These are phyloP conservation scores for Auricularia heimuer DNA, from an alignment of 768 basidiomycete genomes.

Conservation along the genomic window DNA sequence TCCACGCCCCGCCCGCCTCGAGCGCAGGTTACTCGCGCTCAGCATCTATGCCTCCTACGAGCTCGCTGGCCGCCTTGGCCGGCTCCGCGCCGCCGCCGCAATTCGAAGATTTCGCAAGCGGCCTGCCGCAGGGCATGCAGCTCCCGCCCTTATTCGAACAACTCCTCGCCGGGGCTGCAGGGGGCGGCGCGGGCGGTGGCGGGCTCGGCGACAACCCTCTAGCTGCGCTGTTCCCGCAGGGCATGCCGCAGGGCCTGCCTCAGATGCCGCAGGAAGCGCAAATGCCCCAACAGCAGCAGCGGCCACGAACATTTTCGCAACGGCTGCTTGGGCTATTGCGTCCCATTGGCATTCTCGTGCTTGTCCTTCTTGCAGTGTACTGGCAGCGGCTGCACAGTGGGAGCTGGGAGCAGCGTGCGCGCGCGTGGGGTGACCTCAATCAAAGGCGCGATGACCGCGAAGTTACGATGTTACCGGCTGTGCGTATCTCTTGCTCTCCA, in stretches of 20 bases:
- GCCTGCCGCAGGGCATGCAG: neutral
- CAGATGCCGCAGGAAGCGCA: neutral
- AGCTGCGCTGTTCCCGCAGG: neutral
- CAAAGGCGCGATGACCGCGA: neutral
- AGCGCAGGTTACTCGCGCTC: neutral
- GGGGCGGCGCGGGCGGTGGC: neutral
- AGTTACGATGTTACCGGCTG: neutral
- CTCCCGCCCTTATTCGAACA: neutral
- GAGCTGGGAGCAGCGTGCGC: neutral
- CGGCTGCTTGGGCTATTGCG: neutral
- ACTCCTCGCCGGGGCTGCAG: neutral
- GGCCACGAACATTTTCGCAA: neutral
- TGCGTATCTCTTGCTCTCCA: neutral
- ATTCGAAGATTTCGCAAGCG: neutral
- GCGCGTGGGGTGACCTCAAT: neutral
- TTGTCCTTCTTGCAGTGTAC: neutral
- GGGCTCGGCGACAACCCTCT: neutral
- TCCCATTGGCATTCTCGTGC: neutral
- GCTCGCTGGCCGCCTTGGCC: neutral
- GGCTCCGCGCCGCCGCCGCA: neutral
- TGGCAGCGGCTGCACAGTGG: neutral
- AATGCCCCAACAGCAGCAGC: neutral
- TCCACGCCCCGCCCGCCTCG: neutral
- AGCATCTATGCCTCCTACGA: neutral
- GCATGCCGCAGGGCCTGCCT: neutral